A percentile compares a stretch with the other conserved stretches of the same genome.
Conservation (phyloP, 2,329 filamentous ascomycete genomes). For the Ilyonectria destructans region DNA sequence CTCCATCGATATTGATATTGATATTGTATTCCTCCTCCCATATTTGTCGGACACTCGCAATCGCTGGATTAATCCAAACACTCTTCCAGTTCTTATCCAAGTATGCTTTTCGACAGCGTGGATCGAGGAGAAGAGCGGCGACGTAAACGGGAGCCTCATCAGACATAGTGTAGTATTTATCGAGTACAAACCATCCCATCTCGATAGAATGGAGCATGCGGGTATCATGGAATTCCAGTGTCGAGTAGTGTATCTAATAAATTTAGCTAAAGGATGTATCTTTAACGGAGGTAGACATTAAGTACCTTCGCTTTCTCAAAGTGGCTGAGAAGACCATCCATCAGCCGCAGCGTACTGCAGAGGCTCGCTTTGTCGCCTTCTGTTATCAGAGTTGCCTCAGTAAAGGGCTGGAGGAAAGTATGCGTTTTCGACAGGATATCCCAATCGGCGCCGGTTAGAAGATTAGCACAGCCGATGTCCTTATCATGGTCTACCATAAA, state of each 20-base stretch:
- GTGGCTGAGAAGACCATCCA: conserved; percentile 1
- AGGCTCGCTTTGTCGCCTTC: not conserved
- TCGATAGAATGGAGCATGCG: not conserved
- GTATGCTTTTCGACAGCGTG: not conserved
- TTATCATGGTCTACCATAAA: not conserved
- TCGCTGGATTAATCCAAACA: not conserved
- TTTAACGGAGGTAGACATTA: not conserved
- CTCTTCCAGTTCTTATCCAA: conserved; percentile 1
- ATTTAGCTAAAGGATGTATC: not conserved
- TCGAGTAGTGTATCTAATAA: not conserved
- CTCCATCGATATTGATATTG: too few relatives aligned
- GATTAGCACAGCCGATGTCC: not conserved
- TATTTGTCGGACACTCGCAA: not conserved
- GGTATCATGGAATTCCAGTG: not conserved
- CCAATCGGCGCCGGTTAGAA: not conserved
- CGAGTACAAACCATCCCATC: not conserved
- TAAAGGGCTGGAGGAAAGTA: conserved; percentile 1
- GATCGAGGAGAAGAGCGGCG: not conserved
- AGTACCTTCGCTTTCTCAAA: not conserved
- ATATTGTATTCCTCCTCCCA: not conserved
- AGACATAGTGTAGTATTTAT: not conserved
- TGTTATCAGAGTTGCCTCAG: conserved; percentile 1
- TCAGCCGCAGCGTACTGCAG: not conserved
- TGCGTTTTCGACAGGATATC: not conserved
- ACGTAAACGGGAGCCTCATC: not conserved